phyloP scores from a whole-genome alignment of 1,284 basidiomycete species.

The Flammula alnicola region DNA sequence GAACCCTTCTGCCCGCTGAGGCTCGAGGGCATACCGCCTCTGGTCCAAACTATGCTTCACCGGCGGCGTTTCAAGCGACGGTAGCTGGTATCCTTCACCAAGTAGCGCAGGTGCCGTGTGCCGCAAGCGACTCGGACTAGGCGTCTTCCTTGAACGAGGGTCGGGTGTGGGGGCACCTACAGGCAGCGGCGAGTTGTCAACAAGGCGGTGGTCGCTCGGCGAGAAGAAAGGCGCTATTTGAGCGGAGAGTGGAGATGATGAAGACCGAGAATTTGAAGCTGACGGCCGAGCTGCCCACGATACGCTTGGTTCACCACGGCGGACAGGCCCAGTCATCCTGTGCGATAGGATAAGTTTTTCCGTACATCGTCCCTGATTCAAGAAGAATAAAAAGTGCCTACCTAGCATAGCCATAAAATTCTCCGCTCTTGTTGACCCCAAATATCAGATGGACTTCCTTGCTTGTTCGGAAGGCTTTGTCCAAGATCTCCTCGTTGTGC shows the following conservation, averaged over 20 bases:
- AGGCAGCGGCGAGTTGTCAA: slow-evolving; percentile 48
- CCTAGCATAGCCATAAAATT: slow-evolving; percentile 89
- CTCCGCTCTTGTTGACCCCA: slow-evolving; percentile 89
- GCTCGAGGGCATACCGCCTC: slow-evolving; percentile 3
- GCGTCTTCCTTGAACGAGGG: background rate
- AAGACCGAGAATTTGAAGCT: slow-evolving; percentile 33
- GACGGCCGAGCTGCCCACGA: slow-evolving; percentile 59
- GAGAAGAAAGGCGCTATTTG: slow-evolving; percentile 38
- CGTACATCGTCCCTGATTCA: background rate
- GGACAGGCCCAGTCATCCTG: slow-evolving; percentile 51
- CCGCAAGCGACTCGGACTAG: background rate
- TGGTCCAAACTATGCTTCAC: slow-evolving; percentile 39
- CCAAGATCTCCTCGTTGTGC: slow-evolving; percentile 89
- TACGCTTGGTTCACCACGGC: slow-evolving; percentile 52
- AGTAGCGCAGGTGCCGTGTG: slow-evolving; percentile 59
- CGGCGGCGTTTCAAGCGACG: slow-evolving; percentile 32
- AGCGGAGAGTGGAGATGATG: slow-evolving; percentile 29
- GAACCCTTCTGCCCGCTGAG: slow-evolving; percentile 31
- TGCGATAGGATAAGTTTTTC: background rate
- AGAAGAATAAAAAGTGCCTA: slow-evolving; percentile 35
- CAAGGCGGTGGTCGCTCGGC: slow-evolving; percentile 42
- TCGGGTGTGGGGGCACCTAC: slow-evolving; percentile 23
- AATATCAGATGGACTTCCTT: slow-evolving; percentile 89
- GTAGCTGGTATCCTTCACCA: slow-evolving; percentile 39
- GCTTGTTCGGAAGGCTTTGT: slow-evolving; percentile 90